Percentiles rank a stretch among this genome's conserved stretches.
Conservation (phyloP, 2,329 filamentous ascomycete genomes). For the Colletotrichum lindemuthianum region DNA sequence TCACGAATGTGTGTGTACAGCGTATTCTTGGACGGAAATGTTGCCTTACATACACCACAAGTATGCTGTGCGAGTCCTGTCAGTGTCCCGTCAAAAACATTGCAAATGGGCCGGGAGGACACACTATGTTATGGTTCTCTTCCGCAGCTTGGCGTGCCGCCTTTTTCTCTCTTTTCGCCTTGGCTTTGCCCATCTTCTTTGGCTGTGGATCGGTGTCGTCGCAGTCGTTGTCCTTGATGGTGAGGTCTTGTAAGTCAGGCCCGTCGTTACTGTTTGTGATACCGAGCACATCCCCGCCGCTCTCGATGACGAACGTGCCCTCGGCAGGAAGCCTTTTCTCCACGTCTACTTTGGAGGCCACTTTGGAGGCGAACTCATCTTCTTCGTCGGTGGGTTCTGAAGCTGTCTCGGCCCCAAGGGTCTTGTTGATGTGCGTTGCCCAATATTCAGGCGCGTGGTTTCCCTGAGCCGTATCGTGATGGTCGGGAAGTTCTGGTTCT, state of each 20-base stretch:
- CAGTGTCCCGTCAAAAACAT: background rate
- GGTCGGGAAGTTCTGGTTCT: background rate
- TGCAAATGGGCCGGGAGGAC: conserved; percentile 36
- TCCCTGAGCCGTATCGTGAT: background rate
- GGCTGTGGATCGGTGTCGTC: conserved; percentile 20
- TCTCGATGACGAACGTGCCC: too few species aligned
- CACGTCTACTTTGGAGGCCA: conserved; percentile 26
- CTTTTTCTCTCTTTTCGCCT: conserved; percentile 61
- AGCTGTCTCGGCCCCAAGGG: background rate
- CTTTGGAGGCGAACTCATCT: conserved; percentile 34
- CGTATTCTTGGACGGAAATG: conserved; percentile 71
- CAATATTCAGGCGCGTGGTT: too few species aligned
- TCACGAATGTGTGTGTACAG: conserved; percentile 79
- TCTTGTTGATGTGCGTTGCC: too few species aligned
- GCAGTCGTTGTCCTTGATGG: background rate
- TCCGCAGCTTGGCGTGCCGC: conserved; percentile 52
- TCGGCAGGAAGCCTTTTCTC: conserved; percentile 28
- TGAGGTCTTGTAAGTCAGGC: too few species aligned
- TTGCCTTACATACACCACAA: conserved; percentile 57
- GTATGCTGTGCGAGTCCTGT: conserved; percentile 45
- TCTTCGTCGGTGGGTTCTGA: background rate
- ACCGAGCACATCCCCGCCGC: too few species aligned
- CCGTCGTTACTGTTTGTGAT: too few species aligned
- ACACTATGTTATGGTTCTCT: conserved; percentile 48
- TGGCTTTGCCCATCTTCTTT: conserved; percentile 62